Evolutionary conservation across 1,284 basidiomycete genomes (phyloP), one percentile per base, ranked within the genome.

Genomic region (Ceratobasidium sp.): DNA sequence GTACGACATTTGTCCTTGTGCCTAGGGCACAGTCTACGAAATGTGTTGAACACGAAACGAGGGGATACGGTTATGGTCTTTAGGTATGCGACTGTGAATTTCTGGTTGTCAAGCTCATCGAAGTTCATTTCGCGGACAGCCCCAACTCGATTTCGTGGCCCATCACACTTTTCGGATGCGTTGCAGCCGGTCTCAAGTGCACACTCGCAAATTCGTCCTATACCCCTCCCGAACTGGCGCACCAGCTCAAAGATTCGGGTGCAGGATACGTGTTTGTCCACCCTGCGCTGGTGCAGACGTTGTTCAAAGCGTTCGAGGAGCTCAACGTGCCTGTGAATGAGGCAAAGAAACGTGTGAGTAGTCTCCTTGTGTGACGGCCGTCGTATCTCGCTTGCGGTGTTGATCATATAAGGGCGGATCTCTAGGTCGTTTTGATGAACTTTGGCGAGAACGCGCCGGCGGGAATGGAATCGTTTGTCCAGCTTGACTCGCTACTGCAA

Each of bases 141-240:
- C 89, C 87, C 5, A 94, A 94, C 83, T 88, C 86, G 20, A 81
- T 94, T 48, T 85, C 87, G 33, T 94, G 90, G 88, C 90, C 92
- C 0, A 85, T 92, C 59, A 87, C 89, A 16, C 82, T 91, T 5
- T 88, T 90, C 59, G 93, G 90, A 1, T 81, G 80, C 82, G 86
- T 87, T 80, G 88, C 89, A 4, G 90, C 88, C 0, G 90, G 90
- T 2, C 81, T 91, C 6, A 84, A 86, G 67, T 87, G 86, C 79
- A 87, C 89, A 23, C 82, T 86, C 23, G 87, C 86, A 2, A 89
- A 88, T 78, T 86, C 84, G 73, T 84, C 85, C 0, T 90, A 88
- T 69, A 88, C 85, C 3, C 70, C 85, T 74, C 77, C 80, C 18
- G 88, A 90, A 80, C 84, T 90, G 0, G 85, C 84, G 2, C 86